Evolutionary conservation across 129 eudicot genomes (phyloP).

Genomic region (Lactuca sativa): DNA sequence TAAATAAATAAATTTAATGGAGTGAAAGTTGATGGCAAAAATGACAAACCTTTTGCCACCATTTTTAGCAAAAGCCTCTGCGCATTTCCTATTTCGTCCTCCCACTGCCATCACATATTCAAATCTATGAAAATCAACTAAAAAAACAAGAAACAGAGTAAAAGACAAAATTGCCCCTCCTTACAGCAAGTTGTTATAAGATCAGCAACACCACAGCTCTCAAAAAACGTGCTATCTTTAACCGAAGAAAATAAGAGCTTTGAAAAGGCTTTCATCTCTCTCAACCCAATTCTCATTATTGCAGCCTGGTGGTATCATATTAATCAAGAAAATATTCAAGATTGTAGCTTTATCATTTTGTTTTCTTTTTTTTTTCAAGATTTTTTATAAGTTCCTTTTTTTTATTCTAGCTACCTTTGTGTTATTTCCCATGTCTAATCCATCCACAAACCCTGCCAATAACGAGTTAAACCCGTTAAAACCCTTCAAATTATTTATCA

Average conservation of each 20-base stretch:
- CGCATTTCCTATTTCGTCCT: slow-evolving; percentile 96
- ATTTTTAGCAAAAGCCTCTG: slow-evolving; percentile 88
- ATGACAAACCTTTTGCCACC: slow-evolving; percentile 82
- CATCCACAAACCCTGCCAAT: slow-evolving; percentile 91
- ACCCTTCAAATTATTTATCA: neutral
- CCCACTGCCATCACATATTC: slow-evolving; percentile 59
- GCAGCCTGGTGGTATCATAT: slow-evolving; percentile 73
- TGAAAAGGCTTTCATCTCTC: slow-evolving; percentile 95
- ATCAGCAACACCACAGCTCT: slow-evolving; percentile 99
- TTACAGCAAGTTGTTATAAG: slow-evolving; percentile 96
- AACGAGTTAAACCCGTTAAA: slow-evolving; percentile 2
- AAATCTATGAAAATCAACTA: neutral
- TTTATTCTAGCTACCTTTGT: slow-evolving; percentile 63
- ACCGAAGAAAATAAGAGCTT: slow-evolving; percentile 91
- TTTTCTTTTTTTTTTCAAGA: neutral
- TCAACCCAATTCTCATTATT: slow-evolving; percentile 96
- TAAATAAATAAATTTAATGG: neutral
- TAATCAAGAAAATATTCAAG: slow-evolving; percentile 22
- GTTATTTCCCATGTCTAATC: slow-evolving; percentile 96
- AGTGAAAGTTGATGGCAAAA: neutral
- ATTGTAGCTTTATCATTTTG: neutral
- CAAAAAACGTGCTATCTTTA: slow-evolving; percentile 87
- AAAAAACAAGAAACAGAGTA: neutral
- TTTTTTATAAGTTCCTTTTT: neutral
- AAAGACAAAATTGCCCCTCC: slow-evolving; percentile 16